These are phyloP conservation scores for Sporothrix humicola DNA, from an alignment of 2,329 filamentous ascomycete genomes.

Conservation along the genomic window DNA sequence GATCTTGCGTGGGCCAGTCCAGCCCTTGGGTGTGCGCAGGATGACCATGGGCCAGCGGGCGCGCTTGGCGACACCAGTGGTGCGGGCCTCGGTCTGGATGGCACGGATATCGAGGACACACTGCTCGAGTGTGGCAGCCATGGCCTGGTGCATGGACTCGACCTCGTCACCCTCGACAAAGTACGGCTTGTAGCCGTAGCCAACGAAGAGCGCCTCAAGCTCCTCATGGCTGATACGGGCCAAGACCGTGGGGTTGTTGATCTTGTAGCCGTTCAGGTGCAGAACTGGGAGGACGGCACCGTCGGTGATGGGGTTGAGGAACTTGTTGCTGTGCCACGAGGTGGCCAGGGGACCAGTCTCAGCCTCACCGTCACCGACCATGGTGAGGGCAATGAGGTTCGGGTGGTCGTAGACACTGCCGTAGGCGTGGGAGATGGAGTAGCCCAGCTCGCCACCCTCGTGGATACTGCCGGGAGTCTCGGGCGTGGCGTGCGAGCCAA, in stretches of 20 bases:
- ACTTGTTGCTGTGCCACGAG: constrained; percentile 82
- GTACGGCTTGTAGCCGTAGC: constrained; percentile 80
- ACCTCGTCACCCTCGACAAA: constrained; percentile 79
- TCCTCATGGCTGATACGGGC: constrained; percentile 77
- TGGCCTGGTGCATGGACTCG: constrained; percentile 79
- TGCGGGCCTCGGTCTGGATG: constrained; percentile 73
- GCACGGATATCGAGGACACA: constrained; percentile 72
- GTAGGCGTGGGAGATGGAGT: constrained; percentile 79
- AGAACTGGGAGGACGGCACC: constrained; percentile 78
- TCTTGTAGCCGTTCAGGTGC: constrained; percentile 84
- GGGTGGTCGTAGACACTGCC: constrained; percentile 78
- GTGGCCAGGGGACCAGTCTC: constrained; percentile 81
- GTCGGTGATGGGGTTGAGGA: constrained; percentile 78
- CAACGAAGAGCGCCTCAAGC: constrained; percentile 69
- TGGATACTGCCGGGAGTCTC: constrained; percentile 79
- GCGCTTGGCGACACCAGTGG: constrained; percentile 70
- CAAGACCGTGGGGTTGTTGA: constrained; percentile 78
- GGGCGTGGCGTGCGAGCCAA: constrained; percentile 77
- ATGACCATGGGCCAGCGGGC: constrained; percentile 81
- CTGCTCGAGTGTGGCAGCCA: constrained; percentile 76
- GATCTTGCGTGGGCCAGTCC: constrained; percentile 75
- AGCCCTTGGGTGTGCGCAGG: constrained; percentile 78
- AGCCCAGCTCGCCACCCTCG: constrained; percentile 82
- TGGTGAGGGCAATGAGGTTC: constrained; percentile 73
- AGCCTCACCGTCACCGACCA: constrained; percentile 82